Percentiles rank a stretch among this genome's conserved stretches.
Evolutionary conservation across 257 asterid species (phyloP).

Genomic region (Petrea volubilis): DNA sequence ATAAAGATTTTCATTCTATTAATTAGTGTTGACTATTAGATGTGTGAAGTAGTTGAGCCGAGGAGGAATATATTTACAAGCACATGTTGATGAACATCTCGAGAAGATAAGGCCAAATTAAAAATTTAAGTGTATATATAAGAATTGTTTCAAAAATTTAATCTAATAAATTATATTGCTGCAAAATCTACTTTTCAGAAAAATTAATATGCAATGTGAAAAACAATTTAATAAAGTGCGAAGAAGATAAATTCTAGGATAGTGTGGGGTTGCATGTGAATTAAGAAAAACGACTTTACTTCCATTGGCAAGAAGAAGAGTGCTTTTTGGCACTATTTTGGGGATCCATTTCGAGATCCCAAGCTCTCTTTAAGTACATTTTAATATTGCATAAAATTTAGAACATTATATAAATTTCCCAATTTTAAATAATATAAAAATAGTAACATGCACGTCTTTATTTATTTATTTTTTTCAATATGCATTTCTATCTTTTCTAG

Average conservation of each 20-base stretch:
- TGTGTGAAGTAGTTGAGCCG: slow-evolving; percentile 20
- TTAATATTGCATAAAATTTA: no score
- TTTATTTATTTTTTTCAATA: no score
- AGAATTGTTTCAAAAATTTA: neutral
- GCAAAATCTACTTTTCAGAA: neutral
- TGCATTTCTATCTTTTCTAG: no score
- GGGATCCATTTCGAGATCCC: slow-evolving; percentile 43
- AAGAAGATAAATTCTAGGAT: slow-evolving; percentile 15
- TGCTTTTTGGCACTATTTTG: slow-evolving; percentile 30
- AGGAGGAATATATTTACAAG: slow-evolving; percentile 17
- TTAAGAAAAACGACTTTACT: slow-evolving; percentile 35
- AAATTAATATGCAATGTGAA: slow-evolving; percentile 9
- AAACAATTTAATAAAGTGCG: neutral
- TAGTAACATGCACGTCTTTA: no score
- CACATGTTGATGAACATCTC: slow-evolving; percentile 21
- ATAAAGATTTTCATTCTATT: neutral
- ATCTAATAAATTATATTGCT: neutral
- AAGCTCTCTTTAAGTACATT: slow-evolving; percentile 20
- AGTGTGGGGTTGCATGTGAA: slow-evolving; percentile 33
- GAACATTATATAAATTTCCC: no score
- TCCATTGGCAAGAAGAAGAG: slow-evolving; percentile 32
- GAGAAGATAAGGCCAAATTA: slow-evolving; percentile 34
- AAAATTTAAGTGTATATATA: slow-evolving; percentile 14
- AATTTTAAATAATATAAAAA: no score
- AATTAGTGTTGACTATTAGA: neutral